These are phyloP conservation scores for Rhizopus microsporus DNA, from an alignment of 371 early-diverging fungal species.

Conservation along the genomic window DNA sequence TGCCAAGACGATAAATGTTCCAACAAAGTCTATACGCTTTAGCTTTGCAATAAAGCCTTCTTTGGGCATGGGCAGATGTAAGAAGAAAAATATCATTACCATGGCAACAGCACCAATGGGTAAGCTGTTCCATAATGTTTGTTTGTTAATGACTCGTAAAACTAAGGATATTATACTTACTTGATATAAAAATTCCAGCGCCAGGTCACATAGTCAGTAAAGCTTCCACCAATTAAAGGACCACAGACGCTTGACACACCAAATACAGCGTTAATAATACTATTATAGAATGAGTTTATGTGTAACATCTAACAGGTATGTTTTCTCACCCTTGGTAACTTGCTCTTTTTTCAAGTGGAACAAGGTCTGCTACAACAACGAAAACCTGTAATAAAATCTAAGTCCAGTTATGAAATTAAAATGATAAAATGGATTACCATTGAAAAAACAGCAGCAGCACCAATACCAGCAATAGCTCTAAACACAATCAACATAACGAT, in stretches of 20 bases:
- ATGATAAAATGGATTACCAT: slow-evolving; percentile 26
- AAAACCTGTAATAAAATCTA: slow-evolving; percentile 36
- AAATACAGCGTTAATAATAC: slow-evolving; percentile 49
- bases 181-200: slow-evolving; percentile 49
- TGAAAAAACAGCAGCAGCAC: slow-evolving; percentile 63
- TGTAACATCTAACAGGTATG: neutral
- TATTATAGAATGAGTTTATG: slow-evolving; percentile 2
- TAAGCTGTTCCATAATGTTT: slow-evolving; percentile 29
- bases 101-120: slow-evolving; percentile 49
- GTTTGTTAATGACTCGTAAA: neutral
- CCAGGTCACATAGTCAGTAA: slow-evolving; percentile 40
- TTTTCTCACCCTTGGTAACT: slow-evolving; percentile 54
- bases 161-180: slow-evolving; percentile 15
- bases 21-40: slow-evolving; percentile 43
- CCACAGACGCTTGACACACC: slow-evolving; percentile 49
- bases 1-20: slow-evolving; percentile 41
- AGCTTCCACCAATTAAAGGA: slow-evolving; percentile 49
- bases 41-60: slow-evolving; percentile 38
- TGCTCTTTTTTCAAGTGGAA: slow-evolving; percentile 55
- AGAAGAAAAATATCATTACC: slow-evolving; percentile 31
- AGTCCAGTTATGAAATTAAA: slow-evolving; percentile 2
- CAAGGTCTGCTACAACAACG: slow-evolving; percentile 65
- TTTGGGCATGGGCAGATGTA: slow-evolving; percentile 31
- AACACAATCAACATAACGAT: slow-evolving; percentile 68
- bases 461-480: slow-evolving; percentile 63